phyloP scores from a whole-genome alignment of 371 early-diverging fungal species.

The Haplosporangium sp. region DNA sequence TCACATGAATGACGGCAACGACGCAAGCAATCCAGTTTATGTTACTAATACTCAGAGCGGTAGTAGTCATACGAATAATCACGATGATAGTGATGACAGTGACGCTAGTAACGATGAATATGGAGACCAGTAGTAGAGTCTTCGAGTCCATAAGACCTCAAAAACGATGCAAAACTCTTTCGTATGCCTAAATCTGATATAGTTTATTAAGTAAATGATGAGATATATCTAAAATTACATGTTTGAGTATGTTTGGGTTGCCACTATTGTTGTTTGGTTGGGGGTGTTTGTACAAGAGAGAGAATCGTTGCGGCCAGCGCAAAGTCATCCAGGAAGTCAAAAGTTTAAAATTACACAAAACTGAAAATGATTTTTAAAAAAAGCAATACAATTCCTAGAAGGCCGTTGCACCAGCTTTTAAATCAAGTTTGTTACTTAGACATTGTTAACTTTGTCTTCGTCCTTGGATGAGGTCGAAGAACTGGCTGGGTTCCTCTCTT shows the following conservation, averaged over 20 bases:
- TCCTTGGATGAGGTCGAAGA: slow-evolving; percentile 5
- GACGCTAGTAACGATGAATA: slow-evolving; percentile 2
- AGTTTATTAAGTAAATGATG: slow-evolving; percentile 1
- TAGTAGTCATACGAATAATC: slow-evolving; percentile 1
- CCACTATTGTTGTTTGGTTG: slow-evolving; percentile 33
- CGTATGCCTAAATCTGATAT: not conserved
- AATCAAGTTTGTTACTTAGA: slow-evolving; percentile 4
- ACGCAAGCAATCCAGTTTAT: slow-evolving; percentile 37
- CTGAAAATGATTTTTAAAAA: not conserved
- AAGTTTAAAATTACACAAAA: not conserved
- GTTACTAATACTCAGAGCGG: slow-evolving; percentile 2
- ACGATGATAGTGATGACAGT: not conserved
- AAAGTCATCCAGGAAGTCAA: slow-evolving; percentile 2
- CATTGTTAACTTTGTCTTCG: slow-evolving; percentile 8
- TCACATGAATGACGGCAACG: slow-evolving; percentile 15
- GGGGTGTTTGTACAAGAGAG: slow-evolving; percentile 9
- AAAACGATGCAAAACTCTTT: no score
- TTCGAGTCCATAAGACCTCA: no score
- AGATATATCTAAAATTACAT: slow-evolving; percentile 2
- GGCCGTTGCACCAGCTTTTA: not conserved
- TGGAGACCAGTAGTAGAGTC: not conserved
- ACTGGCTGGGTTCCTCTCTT: slow-evolving; percentile 13
- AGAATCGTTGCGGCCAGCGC: slow-evolving; percentile 13
- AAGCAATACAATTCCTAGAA: not conserved
- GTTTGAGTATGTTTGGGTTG: not conserved